Evolutionary conservation across 2,329 filamentous ascomycete species (phyloP).

Genomic region (Pyrenochaeta sp.): DNA sequence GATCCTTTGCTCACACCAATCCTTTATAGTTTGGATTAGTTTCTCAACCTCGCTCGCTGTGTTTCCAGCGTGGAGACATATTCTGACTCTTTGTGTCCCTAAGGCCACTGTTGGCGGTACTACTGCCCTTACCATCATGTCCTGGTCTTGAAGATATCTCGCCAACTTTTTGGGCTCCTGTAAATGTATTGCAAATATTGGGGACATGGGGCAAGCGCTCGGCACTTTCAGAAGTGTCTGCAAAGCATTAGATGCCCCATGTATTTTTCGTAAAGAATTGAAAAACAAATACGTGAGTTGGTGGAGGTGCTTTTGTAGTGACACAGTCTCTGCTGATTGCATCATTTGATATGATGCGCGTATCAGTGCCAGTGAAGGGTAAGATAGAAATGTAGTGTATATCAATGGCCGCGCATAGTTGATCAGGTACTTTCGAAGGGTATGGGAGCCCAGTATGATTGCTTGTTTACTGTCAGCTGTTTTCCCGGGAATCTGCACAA

Average conservation of each 20-base stretch:
- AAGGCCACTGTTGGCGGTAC: conserved; percentile 52
- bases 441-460: conserved; percentile 39
- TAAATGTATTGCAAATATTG: conserved; percentile 46
- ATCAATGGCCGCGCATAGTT: conserved; percentile 52
- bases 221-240: conserved; percentile 29
- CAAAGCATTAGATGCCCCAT: conserved; percentile 14
- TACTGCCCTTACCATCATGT: conserved; percentile 48
- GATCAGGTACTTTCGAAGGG: conserved; percentile 43
- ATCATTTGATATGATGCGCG: conserved; percentile 42
- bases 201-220: conserved; percentile 32
- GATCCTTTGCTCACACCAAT: conserved; percentile 32
- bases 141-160: conserved; percentile 30
- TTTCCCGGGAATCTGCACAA: too few relatives aligned
- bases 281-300: conserved; percentile 31
- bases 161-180: conserved; percentile 37
- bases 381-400: conserved; percentile 53
- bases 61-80: conserved; percentile 54
- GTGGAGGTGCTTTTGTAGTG: conserved; percentile 33
- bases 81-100: conserved; percentile 49
- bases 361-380: conserved; percentile 52
- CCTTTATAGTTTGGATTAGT: conserved; percentile 39
- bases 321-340: conserved; percentile 21
- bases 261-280: conserved; percentile 19
- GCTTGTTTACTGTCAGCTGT: too few relatives aligned
- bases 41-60: conserved; percentile 45